Base-by-base conservation (phyloP, 805 yeast species). In the Zygosaccharomyces siamensis region DNA sequence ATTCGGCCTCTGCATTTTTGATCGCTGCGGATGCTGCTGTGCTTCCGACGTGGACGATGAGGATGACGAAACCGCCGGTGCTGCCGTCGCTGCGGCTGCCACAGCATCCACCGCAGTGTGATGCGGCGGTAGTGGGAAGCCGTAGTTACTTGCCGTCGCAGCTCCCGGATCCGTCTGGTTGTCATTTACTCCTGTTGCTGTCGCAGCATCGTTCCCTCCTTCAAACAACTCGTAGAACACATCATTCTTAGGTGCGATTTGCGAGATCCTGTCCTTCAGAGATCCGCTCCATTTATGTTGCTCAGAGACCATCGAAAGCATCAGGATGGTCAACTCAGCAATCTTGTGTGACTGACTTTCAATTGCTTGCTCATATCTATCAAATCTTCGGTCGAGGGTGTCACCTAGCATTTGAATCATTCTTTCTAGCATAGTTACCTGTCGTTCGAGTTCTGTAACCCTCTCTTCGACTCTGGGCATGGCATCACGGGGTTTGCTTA, bases 281-380 rank as follows among this genome's bases (percentile, higher is more conserved):
- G 58, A 51, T 24, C 61, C 69, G n/a, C 44, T 41, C 36, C 26
- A 33, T 24, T 41, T 41, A 33, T 41, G 40, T 43, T 64, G 67
- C 36, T 63, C 68, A 43, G 60, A 61, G 30, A 64, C 45, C 26
- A 64, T 12, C 3, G 62, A 57, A 8, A 58, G 54, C 14, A 65
- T 36, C 18, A 59, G 56, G 6, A 59, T 55, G 40, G 56, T 60
- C 39, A 65, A 48, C n/a, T 61, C 63, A 20, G 46, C 51, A 11
- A 65, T 63, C 46, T 62, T 68, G 40, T 62, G 65, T 46, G 63
- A 68, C 46, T 65, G 69, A 2, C 65, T 53, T n/a, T 53, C 46
- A 4, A 65, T 52, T 12, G 63, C 50, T 45, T 53, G 49, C 44
- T 65, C 68, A 44, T 65, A 65, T 43, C 59, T 61, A 38, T 65